These are phyloP conservation scores for Chrysochromulina parva DNA, from an alignment of 78 protist genomes.

Conservation along the genomic window DNA sequence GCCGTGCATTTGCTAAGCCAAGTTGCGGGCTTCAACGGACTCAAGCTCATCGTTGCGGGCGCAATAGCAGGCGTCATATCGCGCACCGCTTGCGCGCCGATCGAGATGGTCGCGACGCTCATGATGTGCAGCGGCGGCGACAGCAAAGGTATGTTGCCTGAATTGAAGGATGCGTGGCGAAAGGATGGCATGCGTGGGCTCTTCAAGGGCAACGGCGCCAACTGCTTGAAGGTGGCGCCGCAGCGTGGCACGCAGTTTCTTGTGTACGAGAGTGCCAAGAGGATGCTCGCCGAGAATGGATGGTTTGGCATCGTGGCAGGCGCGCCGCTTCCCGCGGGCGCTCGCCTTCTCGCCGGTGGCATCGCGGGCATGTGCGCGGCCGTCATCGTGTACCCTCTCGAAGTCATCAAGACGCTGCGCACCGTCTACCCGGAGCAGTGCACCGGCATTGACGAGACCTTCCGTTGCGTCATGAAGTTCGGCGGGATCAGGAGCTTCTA, in stretches of 20 bases:
- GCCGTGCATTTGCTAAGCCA: no score
- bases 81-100: not conserved
- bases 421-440: not conserved
- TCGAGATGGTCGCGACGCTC: not conserved
- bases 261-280: not conserved
- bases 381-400: slow-evolving; percentile 40
- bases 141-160: not conserved
- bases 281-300: not conserved
- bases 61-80: not conserved
- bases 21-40: not conserved
- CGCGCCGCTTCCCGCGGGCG: not conserved
- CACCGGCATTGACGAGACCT: not conserved
- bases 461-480: not conserved
- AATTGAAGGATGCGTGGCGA: not conserved
- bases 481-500: not conserved
- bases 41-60: not conserved
- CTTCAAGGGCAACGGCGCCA: not conserved
- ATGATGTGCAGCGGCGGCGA: not conserved
- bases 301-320: not conserved
- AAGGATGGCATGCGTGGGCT: not conserved
- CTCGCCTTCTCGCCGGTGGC: not conserved
- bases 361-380: slow-evolving; percentile 39
- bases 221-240: not conserved
- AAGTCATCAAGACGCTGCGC: slow-evolving; percentile 32
- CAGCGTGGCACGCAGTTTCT: not conserved